These are phyloP conservation scores for Alternaria tenuissima DNA, from an alignment of 2,329 filamentous ascomycete species.

Conservation along the genomic window DNA sequence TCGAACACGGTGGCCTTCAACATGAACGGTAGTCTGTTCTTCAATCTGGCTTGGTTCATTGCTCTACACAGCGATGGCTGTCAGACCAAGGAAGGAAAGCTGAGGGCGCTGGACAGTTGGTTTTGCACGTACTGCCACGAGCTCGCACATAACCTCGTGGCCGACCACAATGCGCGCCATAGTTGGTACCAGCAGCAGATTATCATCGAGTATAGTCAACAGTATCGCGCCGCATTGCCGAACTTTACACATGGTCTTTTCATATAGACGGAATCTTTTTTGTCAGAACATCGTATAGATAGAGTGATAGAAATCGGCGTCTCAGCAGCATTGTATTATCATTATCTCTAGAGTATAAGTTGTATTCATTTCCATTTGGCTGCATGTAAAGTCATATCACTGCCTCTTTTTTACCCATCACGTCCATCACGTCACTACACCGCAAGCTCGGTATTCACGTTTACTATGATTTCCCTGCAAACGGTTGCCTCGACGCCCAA, in stretches of 20 bases:
- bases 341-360: not conserved
- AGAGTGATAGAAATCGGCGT: not conserved
- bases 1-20: constrained; percentile 95
- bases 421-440: not conserved
- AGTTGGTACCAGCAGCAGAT: constrained; percentile 51
- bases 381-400: too few species aligned
- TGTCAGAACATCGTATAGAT: not conserved
- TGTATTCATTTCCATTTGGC: not conserved
- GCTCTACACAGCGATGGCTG: constrained; percentile 68
- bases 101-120: constrained; percentile 75
- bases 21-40: constrained; percentile 84
- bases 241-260: constrained; percentile 34
- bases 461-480: not conserved
- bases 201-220: constrained; percentile 48
- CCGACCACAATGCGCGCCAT: constrained; percentile 64
- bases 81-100: constrained; percentile 42
- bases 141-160: constrained; percentile 90
- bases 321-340: not conserved
- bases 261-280: constrained; percentile 2
- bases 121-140: constrained; percentile 97
- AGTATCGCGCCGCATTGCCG: constrained; percentile 37
- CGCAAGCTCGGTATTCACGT: not conserved
- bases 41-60: constrained; percentile 87
- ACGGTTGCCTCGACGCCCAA: not conserved
- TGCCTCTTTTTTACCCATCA: not conserved